Percentiles rank a stretch among this genome's conserved stretches.
Conservation (phyloP, 1,139 yeast species). For the Saccharomyces hybrid region DNA sequence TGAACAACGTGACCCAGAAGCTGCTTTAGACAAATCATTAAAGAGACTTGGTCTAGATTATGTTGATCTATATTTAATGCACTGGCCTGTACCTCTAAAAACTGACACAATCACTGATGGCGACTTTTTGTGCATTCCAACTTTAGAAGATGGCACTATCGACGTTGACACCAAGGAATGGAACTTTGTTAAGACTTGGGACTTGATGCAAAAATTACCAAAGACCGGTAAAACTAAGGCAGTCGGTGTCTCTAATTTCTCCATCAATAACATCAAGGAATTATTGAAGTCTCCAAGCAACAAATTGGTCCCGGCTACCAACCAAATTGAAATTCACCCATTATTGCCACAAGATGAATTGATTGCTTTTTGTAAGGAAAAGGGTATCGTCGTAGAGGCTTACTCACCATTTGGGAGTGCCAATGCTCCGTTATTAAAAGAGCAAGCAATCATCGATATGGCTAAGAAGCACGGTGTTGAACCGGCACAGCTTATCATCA, state of each 20-base stretch:
- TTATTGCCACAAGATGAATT: slow-evolving; percentile 63
- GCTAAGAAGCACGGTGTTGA: slow-evolving; percentile 51
- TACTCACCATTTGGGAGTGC: slow-evolving; percentile 75
- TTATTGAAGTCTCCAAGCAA: slow-evolving; percentile 46
- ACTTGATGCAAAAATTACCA: slow-evolving; percentile 54
- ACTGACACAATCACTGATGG: slow-evolving; percentile 37
- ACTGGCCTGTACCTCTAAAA: slow-evolving; percentile 71
- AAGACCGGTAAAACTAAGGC: slow-evolving; percentile 54
- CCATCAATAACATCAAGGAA: slow-evolving; percentile 44
- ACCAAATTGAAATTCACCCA: slow-evolving; percentile 75
- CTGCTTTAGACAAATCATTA: slow-evolving; percentile 56
- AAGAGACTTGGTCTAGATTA: slow-evolving; percentile 65
- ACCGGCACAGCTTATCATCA: slow-evolving; percentile 56
- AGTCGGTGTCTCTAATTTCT: slow-evolving; percentile 75
- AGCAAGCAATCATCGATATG: slow-evolving; percentile 41
- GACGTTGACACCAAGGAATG: slow-evolving; percentile 44
- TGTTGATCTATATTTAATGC: slow-evolving; percentile 75
- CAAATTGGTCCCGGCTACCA: slow-evolving; percentile 55
- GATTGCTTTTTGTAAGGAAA: slow-evolving; percentile 43
- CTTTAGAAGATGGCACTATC: slow-evolving; percentile 36
- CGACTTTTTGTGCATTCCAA: slow-evolving; percentile 35
- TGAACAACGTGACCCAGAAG: slow-evolving; percentile 52
- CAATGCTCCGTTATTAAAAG: slow-evolving; percentile 54
- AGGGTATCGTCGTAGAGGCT: slow-evolving; percentile 60
- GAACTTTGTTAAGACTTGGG: slow-evolving; percentile 62